Evolutionary conservation across 2,329 filamentous ascomycete species (phyloP).

Genomic region (Penicillium sclerotigenum): DNA sequence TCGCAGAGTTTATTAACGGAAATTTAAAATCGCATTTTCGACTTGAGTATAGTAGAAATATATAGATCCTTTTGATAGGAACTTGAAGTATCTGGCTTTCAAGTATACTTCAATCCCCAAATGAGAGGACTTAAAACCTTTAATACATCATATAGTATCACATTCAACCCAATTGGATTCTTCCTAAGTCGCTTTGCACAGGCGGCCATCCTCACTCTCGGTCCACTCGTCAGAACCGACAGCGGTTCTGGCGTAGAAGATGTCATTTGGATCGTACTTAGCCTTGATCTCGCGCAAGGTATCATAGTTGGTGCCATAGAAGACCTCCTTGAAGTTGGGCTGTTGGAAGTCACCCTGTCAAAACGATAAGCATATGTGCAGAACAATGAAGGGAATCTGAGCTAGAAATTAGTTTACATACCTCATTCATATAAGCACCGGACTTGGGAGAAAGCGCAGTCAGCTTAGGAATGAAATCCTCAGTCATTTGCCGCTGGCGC

Average conservation of each 20-base stretch:
- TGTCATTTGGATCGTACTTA: conserved; percentile 37
- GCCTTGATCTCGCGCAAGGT: conserved; percentile 35
- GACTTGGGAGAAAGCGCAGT: conserved; percentile 37
- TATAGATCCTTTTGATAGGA: neutral
- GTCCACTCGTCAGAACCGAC: conserved; percentile 6
- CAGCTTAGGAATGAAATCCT: conserved; percentile 38
- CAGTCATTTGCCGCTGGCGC: conserved; percentile 39
- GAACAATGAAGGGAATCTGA: neutral
- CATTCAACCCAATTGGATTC: neutral
- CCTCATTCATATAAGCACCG: conserved; percentile 23
- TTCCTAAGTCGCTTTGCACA: neutral
- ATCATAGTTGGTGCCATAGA: conserved; percentile 40
- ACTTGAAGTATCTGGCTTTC: too few relatives aligned
- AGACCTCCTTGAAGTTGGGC: conserved; percentile 35
- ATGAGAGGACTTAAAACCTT: too few relatives aligned
- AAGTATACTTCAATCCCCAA: neutral
- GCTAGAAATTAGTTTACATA: neutral
- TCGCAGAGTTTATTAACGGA: neutral
- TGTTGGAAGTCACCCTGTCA: conserved; percentile 32
- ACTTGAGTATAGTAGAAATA: neutral
- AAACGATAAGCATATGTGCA: neutral
- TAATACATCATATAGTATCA: neutral
- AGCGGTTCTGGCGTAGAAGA: conserved; percentile 31
- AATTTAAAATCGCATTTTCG: neutral
- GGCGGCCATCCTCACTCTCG: neutral